phyloP scores from a whole-genome alignment of 192 early-diverging fungal genomes.

The Helicostylum pulchrum region DNA sequence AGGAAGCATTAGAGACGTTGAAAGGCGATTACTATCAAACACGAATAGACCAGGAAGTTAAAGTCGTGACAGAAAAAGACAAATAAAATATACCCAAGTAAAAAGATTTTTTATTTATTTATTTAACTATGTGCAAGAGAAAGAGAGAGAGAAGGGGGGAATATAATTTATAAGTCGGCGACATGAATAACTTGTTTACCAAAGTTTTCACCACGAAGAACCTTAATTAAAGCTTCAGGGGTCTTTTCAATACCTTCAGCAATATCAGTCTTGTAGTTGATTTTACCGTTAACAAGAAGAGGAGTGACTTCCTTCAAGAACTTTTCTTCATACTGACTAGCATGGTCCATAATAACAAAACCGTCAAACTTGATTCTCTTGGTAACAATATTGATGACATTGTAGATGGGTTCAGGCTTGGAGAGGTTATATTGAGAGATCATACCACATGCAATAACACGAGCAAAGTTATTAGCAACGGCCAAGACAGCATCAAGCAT shows the following conservation, averaged over 20 bases:
- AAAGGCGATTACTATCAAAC: slow-evolving; percentile 17
- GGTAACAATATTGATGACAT: slow-evolving; percentile 49
- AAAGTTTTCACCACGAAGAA: slow-evolving; percentile 64
- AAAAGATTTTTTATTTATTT: no score
- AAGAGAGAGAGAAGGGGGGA: no score
- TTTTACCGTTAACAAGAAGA: slow-evolving; percentile 56
- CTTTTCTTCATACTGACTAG: slow-evolving; percentile 38
- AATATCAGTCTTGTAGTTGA: slow-evolving; percentile 56
- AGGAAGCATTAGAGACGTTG: slow-evolving; percentile 10
- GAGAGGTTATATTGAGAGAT: slow-evolving; percentile 67
- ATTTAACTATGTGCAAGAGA: no score
- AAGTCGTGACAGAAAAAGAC: slow-evolving; percentile 3
- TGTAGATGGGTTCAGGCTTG: slow-evolving; percentile 51
- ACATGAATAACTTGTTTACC: slow-evolving; percentile 61
- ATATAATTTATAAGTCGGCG: slow-evolving; percentile 37
- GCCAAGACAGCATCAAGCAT: slow-evolving; percentile 69
- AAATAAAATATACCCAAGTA: neutral
- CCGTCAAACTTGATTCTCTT: slow-evolving; percentile 62
- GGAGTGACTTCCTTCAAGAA: slow-evolving; percentile 54
- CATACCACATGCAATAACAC: slow-evolving; percentile 70
- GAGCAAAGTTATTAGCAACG: slow-evolving; percentile 58
- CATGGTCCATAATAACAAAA: slow-evolving; percentile 57
- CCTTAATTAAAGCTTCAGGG: slow-evolving; percentile 52
- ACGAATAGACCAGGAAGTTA: slow-evolving; percentile 12
- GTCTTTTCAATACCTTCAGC: slow-evolving; percentile 63